Evolutionary conservation across 768 basidiomycete genomes (phyloP), one percentile per base, ranked within the genome.

Genomic region (Lactifluus subvellereus): DNA sequence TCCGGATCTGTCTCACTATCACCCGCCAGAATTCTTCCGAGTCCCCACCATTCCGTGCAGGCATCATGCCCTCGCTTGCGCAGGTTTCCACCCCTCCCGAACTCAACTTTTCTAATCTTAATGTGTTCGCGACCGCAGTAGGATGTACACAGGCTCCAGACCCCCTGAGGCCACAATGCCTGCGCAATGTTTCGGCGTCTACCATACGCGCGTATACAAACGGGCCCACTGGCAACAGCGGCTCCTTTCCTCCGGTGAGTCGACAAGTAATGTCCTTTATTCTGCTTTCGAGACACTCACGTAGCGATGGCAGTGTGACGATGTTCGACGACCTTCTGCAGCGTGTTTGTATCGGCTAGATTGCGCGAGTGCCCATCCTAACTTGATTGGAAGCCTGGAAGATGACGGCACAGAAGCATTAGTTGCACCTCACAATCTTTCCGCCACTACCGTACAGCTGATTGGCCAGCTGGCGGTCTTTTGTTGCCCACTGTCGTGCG

Each of bases 121-220:
- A 62, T 13, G 61, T 37, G 30, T 62, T 62, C 9, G 49, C 61
- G 18, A 40, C 14, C 10, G 56, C 61, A 2, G n/a, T 62, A n/a
- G 64, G 66, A 37, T 72, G 72, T 50, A 53, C 14, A 0, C 62
- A 70, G 37, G 16, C 56, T 2, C 62, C 70, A 13, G 72, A 71
- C 8, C 9, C 69, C 0, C 48, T 18, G 22, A 57, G 72, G 14
- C 59, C 71, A 3, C 42, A 67, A 6, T 72, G 72, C 27, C 27
- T 27, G 27, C 27, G 27, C 27, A 27, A 27, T 3, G 27, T 27
- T 27, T 27, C 27, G 27, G 27, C 27, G 27, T 27, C 27, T 27
- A 27, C 27, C 27, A 27, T 3, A 27, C 2, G 27, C 27, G 27
- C 27, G 27, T 27, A 27, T 27, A 27, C 27, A 27, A 27, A 27